Evolutionary conservation across 148 eudicot genomes (phyloP).

Genomic region (Spergularia marina): DNA sequence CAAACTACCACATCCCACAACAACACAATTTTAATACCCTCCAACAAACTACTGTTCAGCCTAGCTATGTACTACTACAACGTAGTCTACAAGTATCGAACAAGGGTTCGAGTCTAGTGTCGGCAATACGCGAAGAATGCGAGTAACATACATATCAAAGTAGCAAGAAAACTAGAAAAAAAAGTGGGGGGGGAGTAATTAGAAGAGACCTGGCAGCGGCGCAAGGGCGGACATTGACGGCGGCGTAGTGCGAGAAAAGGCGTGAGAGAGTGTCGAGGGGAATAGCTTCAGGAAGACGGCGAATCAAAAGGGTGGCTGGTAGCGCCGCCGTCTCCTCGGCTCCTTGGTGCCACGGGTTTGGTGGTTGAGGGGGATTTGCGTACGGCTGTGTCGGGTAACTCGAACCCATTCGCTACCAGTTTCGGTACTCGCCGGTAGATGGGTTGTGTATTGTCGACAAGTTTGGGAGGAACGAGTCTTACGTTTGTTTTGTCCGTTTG

Average conservation of each 20-base stretch:
- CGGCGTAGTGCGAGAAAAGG: constrained; percentile 78
- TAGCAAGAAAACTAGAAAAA: too few relatives aligned
- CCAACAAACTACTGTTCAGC: not conserved
- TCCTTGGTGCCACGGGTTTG: constrained; percentile 23
- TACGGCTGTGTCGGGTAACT: not conserved
- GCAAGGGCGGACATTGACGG: constrained; percentile 65
- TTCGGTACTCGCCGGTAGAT: too few relatives aligned
- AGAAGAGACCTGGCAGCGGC: constrained; percentile 45
- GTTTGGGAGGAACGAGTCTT: too few relatives aligned
- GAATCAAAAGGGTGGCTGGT: constrained; percentile 60
- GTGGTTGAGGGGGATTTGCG: not conserved
- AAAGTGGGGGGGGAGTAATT: not conserved
- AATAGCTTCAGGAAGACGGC: constrained; percentile 83
- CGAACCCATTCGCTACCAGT: not conserved
- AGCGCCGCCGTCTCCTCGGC: not conserved
- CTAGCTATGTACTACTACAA: too few relatives aligned
- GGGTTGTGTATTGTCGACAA: too few relatives aligned
- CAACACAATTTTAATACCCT: too few relatives aligned
- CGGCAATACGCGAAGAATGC: too few relatives aligned
- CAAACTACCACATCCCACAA: not conserved
- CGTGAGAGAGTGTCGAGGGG: constrained; percentile 63
- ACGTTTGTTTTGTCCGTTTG: too few relatives aligned
- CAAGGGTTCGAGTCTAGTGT: too few relatives aligned
- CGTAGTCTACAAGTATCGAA: too few relatives aligned
- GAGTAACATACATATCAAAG: too few relatives aligned